Evolutionary conservation across 176 grass and related monocot species (phyloP), one percentile per base, ranked within the genome.

Genomic region (Rhynchospora tenuis): DNA sequence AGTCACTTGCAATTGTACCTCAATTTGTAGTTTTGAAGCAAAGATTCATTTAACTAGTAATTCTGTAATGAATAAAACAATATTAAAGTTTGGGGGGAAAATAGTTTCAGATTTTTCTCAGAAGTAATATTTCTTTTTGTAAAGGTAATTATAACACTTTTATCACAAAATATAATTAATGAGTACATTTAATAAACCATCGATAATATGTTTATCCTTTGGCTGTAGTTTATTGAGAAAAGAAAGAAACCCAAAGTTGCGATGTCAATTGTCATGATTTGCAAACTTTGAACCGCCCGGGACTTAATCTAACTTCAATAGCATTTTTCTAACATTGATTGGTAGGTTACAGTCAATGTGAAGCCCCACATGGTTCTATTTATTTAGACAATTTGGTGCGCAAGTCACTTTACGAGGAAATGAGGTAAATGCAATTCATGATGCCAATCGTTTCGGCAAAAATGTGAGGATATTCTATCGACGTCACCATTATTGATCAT

Each of bases 191-290:
- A 9, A 61, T 61, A 3, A 61, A 61, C 22, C 22, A 61, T 61
- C 56, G 14, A 6, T 23, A 60, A 24, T 61, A 61, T 58, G 13
- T n/a, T 19, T 61, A 7, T 61, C 59, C 59, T 26, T 61, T 11
- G 10, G 20, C 2, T 8, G 8, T 61, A 55, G 5, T 26, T 28
- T 16, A 75, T 29, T 46, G 19, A 75, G 47, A 15, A 51, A n/a
- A 54, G 22, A 51, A 9, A 29, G 28, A 17, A 57, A 27, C 69
- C 50, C 74, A 24, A 17, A 82, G 88, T 88, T 93, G 63, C 81
- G 11, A 86, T 11, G 86, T 88, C 75, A 78, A 80, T 48, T 66
- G 74, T 17, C 65, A 84, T 80, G 84, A 72, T 89, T 77, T 84
- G 68, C 38, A 19, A 48, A 90, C 83, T 76, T 81, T 47, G 50